These are phyloP conservation scores for Hippophae gyantsensis DNA, from an alignment of 306 rosid species.

Conservation along the genomic window DNA sequence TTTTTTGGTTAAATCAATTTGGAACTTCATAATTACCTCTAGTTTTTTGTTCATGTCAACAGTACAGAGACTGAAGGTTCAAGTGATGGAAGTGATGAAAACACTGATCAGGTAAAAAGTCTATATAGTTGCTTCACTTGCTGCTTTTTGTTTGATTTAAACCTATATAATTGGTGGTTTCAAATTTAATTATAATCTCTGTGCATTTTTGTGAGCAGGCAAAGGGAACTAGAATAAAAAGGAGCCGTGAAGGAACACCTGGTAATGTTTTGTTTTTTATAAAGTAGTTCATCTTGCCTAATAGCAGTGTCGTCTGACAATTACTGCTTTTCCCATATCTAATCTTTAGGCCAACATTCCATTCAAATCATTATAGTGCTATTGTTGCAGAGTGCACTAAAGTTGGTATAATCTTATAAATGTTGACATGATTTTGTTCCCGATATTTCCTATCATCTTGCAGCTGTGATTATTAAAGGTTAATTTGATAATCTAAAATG, in stretches of 20 bases:
- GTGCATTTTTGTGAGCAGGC: conserved; percentile 43
- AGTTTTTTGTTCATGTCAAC: conserved; percentile 23
- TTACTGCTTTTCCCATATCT: conserved; percentile 12
- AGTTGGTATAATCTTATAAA: too few relatives aligned
- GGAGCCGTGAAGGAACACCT: conserved; percentile 80
- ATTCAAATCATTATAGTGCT: not conserved
- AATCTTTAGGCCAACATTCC: not conserved
- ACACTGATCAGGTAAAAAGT: conserved; percentile 60
- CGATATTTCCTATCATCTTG: too few relatives aligned
- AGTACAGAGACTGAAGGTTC: conserved; percentile 72
- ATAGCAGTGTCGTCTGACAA: conserved; percentile 20
- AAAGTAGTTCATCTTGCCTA: conserved; percentile 21
- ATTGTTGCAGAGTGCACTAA: too few relatives aligned
- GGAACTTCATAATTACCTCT: not conserved
- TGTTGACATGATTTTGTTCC: too few relatives aligned
- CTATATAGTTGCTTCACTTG: conserved; percentile 9
- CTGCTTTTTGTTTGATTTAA: conserved; percentile 11
- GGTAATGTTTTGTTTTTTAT: conserved; percentile 44
- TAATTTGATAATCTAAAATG: too few relatives aligned
- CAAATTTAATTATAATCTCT: conserved; percentile 16
- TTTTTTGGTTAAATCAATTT: conserved; percentile 13
- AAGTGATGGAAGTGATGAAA: conserved; percentile 80
- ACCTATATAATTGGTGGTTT: conserved; percentile 6
- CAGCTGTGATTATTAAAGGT: too few relatives aligned
- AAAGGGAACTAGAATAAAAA: conserved; percentile 57